Evolutionary conservation across 2,329 filamentous ascomycete genomes (phyloP).

Genomic region (Aspergillus neoniger): DNA sequence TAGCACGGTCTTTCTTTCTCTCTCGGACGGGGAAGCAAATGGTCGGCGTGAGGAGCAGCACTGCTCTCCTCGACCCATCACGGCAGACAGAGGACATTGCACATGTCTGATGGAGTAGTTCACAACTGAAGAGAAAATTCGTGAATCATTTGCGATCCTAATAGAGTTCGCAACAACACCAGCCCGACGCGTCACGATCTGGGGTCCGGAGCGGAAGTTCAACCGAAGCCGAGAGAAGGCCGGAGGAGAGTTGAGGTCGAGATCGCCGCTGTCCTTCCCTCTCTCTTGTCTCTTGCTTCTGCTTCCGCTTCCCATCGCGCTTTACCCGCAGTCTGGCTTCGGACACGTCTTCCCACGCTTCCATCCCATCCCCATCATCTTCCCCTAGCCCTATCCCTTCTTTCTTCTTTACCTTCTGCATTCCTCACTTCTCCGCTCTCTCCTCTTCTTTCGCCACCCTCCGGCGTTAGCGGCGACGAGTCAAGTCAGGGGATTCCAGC

Average conservation of each 20-base stretch:
- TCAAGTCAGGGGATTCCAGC: conserved; percentile 20
- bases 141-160: background rate
- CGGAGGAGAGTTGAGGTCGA: background rate
- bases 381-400: background rate
- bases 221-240: background rate
- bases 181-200: background rate
- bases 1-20: background rate
- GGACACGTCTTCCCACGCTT: conserved; percentile 21
- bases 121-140: background rate
- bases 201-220: conserved; percentile 4
- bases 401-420: background rate
- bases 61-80: too few relatives aligned
- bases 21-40: too few relatives aligned
- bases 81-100: too few relatives aligned
- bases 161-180: too few relatives aligned
- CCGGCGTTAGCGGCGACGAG: conserved; percentile 13
- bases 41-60: background rate
- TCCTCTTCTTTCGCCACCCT: background rate
- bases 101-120: background rate
- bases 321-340: conserved; percentile 17
- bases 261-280: conserved; percentile 19
- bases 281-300: conserved; percentile 6
- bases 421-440: background rate
- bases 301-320: conserved; percentile 20
- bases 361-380: background rate